These are phyloP conservation scores for Aethionema arabicum DNA, from an alignment of 345 rosid species.

Conservation along the genomic window DNA sequence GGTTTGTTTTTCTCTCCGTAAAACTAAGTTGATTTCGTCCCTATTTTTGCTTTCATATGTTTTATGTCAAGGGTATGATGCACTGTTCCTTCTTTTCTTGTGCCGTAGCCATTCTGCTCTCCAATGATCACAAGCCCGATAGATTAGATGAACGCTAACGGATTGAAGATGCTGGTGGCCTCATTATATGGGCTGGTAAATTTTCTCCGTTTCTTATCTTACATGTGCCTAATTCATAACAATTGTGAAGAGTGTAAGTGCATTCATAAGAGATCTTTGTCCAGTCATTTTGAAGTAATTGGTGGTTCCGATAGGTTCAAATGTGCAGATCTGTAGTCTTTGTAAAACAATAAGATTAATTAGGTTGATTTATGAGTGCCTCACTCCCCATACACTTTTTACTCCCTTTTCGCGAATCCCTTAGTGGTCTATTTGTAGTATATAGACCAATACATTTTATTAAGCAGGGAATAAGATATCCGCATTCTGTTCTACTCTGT, in stretches of 20 bases:
- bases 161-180: constrained; percentile 98
- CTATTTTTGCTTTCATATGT: neutral
- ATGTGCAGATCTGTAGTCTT: too few species aligned
- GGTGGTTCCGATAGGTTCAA: too few species aligned
- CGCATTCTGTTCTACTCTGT: too few species aligned
- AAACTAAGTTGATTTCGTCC: neutral
- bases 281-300: neutral
- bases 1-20: constrained; percentile 39
- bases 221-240: neutral
- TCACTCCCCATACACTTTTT: too few species aligned
- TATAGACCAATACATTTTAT: too few species aligned
- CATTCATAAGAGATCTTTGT: constrained; percentile 2
- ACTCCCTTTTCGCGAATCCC: too few species aligned
- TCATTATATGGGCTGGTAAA: constrained; percentile 96
- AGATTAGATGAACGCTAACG: constrained; percentile 92
- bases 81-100: constrained; percentile 7
- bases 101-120: constrained; percentile 75
- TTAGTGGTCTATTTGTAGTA: too few species aligned
- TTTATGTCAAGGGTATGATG: neutral
- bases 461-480: too few species aligned
- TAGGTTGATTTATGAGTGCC: too few species aligned
- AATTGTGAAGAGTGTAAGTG: neutral
- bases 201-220: neutral
- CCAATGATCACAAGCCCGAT: constrained; percentile 97
- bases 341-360: too few species aligned